Conservation (phyloP, 1,139 yeast genomes). For the Diutina ranongensis region DNA sequence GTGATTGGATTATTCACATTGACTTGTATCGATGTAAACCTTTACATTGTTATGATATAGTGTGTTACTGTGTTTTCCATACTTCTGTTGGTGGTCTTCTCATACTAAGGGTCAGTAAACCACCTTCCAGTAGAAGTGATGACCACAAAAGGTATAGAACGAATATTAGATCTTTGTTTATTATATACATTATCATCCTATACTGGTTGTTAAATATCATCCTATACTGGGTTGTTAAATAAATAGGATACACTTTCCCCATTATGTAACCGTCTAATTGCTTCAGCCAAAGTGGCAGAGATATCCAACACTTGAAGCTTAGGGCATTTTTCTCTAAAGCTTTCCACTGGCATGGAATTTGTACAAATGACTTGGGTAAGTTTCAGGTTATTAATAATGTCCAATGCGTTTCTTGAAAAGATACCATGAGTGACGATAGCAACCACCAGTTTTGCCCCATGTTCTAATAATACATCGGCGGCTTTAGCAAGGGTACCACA, state of each 20-base stretch:
- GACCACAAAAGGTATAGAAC: no score
- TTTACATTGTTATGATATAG: no score
- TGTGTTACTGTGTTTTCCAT: no score
- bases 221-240: conserved; percentile 46
- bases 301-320: conserved; percentile 77
- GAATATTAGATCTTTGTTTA: no score
- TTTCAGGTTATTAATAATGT: conserved; percentile 68
- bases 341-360: conserved; percentile 64
- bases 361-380: conserved; percentile 82
- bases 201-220: no score
- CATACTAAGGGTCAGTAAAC: no score
- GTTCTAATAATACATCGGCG: conserved; percentile 75
- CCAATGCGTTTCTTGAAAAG: conserved; percentile 77
- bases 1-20: no score
- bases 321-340: conserved; percentile 71
- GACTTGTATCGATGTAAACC: no score
- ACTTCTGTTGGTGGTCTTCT: no score
- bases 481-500: conserved; percentile 97
- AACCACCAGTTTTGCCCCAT: conserved; percentile 75
- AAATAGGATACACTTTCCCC: conserved; percentile 93
- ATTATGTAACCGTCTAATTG: conserved; percentile 89
- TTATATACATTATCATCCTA: no score
- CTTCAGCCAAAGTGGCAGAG: conserved; percentile 88
- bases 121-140: no score
- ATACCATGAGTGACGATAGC: conserved; percentile 97